phyloP scores from a whole-genome alignment of 169 alveolate species.

The Cryptosporidium parvum region DNA sequence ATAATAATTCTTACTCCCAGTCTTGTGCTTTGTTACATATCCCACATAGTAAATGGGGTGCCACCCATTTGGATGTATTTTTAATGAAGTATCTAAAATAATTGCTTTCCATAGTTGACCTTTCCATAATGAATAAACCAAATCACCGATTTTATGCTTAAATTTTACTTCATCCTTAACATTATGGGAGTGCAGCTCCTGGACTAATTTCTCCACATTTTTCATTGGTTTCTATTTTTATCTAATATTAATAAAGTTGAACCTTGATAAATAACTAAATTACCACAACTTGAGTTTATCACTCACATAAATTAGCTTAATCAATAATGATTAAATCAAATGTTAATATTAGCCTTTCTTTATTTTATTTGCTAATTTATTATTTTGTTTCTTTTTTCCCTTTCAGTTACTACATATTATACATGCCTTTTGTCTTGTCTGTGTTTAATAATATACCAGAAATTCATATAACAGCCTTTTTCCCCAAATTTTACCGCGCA shows the following conservation, averaged over 20 bases:
- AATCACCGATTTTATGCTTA: slow-evolving; percentile 30
- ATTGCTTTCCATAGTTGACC: slow-evolving; percentile 66
- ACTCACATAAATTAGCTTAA: neutral
- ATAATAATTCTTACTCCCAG: neutral
- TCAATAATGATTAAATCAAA: neutral
- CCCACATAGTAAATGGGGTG: slow-evolving; percentile 64
- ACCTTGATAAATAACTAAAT: neutral
- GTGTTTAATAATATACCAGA: neutral
- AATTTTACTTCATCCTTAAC: slow-evolving; percentile 24
- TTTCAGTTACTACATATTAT: neutral
- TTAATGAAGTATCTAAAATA: slow-evolving; percentile 40
- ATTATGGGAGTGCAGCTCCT: slow-evolving; percentile 18
- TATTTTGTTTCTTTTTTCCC: neutral
- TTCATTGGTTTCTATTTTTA: neutral
- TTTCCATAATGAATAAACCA: slow-evolving; percentile 59
- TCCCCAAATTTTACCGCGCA: neutral
- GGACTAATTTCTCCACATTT: neutral
- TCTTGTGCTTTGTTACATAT: slow-evolving; percentile 2
- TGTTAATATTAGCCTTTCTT: neutral
- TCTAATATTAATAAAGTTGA: neutral
- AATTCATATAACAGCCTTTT: neutral
- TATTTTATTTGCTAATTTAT: no score
- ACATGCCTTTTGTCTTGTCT: neutral
- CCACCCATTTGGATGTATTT: slow-evolving; percentile 67
- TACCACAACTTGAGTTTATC: neutral